Evolutionary conservation across 192 early-diverging fungal species (phyloP).

Genomic region (Coemansia biformis): DNA sequence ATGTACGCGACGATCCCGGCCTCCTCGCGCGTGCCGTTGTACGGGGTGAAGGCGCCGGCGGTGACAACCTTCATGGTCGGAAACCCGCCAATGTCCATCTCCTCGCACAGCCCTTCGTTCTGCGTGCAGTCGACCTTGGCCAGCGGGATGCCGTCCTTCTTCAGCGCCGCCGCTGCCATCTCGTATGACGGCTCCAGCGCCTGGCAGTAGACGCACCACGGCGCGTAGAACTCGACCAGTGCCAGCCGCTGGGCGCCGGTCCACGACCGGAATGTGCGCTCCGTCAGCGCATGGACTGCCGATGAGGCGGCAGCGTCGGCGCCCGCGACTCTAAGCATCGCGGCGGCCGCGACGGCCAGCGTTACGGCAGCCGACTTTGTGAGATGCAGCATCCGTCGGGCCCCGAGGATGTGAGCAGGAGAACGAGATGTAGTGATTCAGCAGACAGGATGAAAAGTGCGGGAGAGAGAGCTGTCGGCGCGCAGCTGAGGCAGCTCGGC

Average conservation of each 20-base stretch:
- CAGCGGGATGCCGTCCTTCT: constrained; percentile 63
- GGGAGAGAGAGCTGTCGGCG: no score
- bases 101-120: constrained; percentile 73
- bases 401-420: no score
- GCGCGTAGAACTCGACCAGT: constrained; percentile 93
- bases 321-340: no score
- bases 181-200: constrained; percentile 89
- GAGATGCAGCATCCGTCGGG: not conserved
- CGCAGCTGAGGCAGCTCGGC: no score
- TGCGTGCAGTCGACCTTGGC: constrained; percentile 96
- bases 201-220: constrained; percentile 86
- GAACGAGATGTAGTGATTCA: no score
- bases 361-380: not conserved
- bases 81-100: constrained; percentile 75
- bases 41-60: constrained; percentile 59
- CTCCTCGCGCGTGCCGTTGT: constrained; percentile 82
- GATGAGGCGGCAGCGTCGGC: constrained; percentile 16
- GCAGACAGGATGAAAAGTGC: no score
- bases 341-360: no score
- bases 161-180: constrained; percentile 76
- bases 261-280: constrained; percentile 59
- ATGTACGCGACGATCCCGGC: constrained; percentile 84
- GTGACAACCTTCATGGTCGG: constrained; percentile 88
- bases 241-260: constrained; percentile 63
- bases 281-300: constrained; percentile 55